A percentile compares a stretch with the other conserved stretches of the same genome.
phyloP scores from a whole-genome alignment of 1,284 basidiomycete species.

The Austroboletus novae-zelandiae region DNA sequence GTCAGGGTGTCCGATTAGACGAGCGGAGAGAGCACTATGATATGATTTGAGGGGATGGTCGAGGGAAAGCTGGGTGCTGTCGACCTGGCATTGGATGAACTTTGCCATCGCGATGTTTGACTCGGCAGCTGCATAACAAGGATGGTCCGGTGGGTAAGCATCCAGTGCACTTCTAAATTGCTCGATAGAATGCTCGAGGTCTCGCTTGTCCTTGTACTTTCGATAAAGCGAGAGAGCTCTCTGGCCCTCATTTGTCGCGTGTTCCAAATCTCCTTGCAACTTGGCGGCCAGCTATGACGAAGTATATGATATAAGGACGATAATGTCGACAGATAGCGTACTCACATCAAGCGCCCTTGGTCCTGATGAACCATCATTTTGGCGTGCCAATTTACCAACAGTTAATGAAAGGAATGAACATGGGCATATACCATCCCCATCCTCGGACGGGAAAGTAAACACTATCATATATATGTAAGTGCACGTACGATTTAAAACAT shows the following conservation, averaged over 20 bases:
- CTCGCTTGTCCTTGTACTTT: background rate
- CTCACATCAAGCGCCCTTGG: background rate
- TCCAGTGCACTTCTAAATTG: conserved; percentile 1
- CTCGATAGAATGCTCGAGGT: background rate
- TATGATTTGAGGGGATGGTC: conserved; percentile 5
- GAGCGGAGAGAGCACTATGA: background rate
- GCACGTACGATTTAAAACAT: no score
- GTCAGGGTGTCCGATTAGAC: conserved; percentile 4
- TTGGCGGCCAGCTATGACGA: background rate
- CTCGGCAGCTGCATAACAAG: conserved; percentile 7
- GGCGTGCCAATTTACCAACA: background rate
- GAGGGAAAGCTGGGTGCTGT: background rate
- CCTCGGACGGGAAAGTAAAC: background rate
- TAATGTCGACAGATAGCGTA: background rate
- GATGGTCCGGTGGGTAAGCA: conserved; percentile 5
- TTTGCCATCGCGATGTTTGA: conserved; percentile 10
- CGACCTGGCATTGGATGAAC: background rate
- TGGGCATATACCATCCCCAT: background rate
- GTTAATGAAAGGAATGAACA: background rate
- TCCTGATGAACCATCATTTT: background rate
- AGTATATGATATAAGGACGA: background rate
- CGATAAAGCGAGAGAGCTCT: background rate
- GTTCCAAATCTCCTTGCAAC: background rate
- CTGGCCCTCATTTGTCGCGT: conserved; percentile 3
- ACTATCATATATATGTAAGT: background rate